Conservation (phyloP, 2,329 filamentous ascomycete species). For the Colletotrichum higginsianum region DNA sequence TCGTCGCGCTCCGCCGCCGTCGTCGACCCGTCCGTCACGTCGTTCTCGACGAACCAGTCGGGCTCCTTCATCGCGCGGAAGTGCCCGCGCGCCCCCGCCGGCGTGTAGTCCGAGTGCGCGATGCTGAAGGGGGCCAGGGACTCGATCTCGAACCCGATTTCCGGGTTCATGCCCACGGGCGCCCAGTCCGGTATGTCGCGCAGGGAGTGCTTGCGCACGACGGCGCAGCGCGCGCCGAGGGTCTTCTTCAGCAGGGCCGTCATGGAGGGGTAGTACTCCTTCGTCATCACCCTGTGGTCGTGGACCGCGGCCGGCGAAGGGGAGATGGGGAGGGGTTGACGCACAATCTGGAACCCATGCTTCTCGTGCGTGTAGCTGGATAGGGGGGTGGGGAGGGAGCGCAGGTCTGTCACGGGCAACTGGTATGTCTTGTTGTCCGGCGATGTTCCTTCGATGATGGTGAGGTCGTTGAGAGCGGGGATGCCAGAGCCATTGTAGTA, state of each 20-base stretch:
- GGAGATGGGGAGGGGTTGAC: slow-evolving; percentile 15
- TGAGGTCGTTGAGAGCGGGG: slow-evolving; percentile 21
- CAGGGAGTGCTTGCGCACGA: slow-evolving; percentile 29
- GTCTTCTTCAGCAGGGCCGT: slow-evolving; percentile 10
- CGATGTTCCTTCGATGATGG: slow-evolving; percentile 30
- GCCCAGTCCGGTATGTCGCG: slow-evolving; percentile 26
- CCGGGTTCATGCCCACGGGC: slow-evolving; percentile 25
- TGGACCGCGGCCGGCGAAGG: slow-evolving; percentile 14
- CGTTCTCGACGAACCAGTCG: neutral
- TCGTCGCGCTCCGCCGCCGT: neutral
- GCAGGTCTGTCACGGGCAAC: slow-evolving; percentile 21
- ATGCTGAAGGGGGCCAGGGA: slow-evolving; percentile 28
- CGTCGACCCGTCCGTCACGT: neutral
- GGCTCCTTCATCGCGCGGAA: slow-evolving; percentile 29
- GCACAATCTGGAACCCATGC: slow-evolving; percentile 23
- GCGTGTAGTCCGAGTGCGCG: slow-evolving; percentile 34
- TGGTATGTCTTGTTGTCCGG: slow-evolving; percentile 23
- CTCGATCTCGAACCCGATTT: slow-evolving; percentile 21
- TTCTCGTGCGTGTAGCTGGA: slow-evolving; percentile 21
- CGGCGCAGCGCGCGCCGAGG: slow-evolving; percentile 12
- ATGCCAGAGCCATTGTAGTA: slow-evolving; percentile 7
- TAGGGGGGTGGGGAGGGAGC: slow-evolving; percentile 7
- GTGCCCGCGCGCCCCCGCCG: slow-evolving; percentile 25
- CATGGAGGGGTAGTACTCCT: slow-evolving; percentile 26
- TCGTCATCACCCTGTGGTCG: slow-evolving; percentile 9